A percentile compares a stretch with the other conserved stretches of the same genome.
phyloP scores from a whole-genome alignment of 2,329 filamentous ascomycete species.

The Mycocentrospora acerina region DNA sequence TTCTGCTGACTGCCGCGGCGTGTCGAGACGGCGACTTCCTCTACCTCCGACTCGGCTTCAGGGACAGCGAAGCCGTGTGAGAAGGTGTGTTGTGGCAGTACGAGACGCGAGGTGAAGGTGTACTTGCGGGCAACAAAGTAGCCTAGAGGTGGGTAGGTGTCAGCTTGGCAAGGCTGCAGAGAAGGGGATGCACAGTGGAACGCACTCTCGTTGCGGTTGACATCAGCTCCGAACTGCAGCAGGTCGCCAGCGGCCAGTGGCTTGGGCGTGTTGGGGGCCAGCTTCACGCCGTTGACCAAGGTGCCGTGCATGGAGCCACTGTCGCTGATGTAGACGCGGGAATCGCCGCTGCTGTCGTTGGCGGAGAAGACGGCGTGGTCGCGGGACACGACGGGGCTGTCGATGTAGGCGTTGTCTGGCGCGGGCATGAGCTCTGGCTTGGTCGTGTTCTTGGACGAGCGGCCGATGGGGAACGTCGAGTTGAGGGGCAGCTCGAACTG shows the following conservation, averaged over 20 bases:
- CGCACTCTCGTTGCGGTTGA: slow-evolving; percentile 38
- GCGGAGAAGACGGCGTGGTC: slow-evolving; percentile 58
- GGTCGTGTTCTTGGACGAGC: slow-evolving; percentile 43
- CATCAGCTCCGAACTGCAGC: slow-evolving; percentile 40
- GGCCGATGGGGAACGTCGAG: slow-evolving; percentile 42
- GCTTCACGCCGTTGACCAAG: slow-evolving; percentile 49
- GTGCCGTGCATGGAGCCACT: slow-evolving; percentile 65
- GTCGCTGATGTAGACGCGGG: slow-evolving; percentile 54
- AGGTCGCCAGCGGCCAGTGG: slow-evolving; percentile 34
- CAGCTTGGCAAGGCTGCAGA: slow-evolving; percentile 2
- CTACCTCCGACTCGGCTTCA: slow-evolving; percentile 32
- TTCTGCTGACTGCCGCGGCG: slow-evolving; percentile 28
- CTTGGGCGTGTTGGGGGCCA: slow-evolving; percentile 24
- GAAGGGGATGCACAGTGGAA: slow-evolving; percentile 2
- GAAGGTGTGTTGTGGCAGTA: slow-evolving; percentile 8
- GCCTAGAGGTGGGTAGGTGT: slow-evolving; percentile 18
- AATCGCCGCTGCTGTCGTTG: slow-evolving; percentile 14
- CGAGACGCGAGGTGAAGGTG: slow-evolving; percentile 25
- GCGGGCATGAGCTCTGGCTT: slow-evolving; percentile 46
- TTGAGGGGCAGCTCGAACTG: slow-evolving; percentile 30
- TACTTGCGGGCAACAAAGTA: slow-evolving; percentile 36
- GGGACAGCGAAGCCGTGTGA: slow-evolving; percentile 36
- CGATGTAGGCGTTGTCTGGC: slow-evolving; percentile 64
- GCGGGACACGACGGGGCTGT: slow-evolving; percentile 71
- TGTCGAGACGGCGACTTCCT: slow-evolving; percentile 15